Evolutionary conservation across 208 protist species (phyloP), one percentile per base, ranked within the genome.

Genomic region (Crithidia brevicula): DNA sequence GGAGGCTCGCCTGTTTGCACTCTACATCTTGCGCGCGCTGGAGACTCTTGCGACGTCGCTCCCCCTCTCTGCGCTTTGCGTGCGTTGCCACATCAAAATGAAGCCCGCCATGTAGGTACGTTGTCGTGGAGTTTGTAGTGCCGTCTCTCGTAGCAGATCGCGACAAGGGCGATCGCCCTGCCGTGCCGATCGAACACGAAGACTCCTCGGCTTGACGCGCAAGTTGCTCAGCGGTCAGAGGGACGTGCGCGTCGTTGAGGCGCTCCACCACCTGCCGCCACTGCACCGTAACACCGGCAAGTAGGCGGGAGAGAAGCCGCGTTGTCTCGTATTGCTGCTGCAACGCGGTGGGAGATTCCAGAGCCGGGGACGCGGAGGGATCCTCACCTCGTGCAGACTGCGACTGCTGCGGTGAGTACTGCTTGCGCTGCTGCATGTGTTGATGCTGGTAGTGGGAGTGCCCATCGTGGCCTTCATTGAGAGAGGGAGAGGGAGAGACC

Each of bases 241-340:
- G 57, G 5, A 63, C 43, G 16, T 42, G n/a, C 13, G 57, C 25
- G 28, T 51, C 42, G 38, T 52, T 28, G 22, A 74, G 68, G n/a
- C 67, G 58, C 27, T 30, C 31, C 52, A 74, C 56, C 10, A 74
- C 68, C 23, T 63, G 25, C 9, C 43, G 52, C 68, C 68, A 74
- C 53, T 67, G 51, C 23, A 74, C 25, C 31, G 60, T 74, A 18
- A 74, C 40, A n/a, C 68, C 68, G 15, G 60, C 68, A 22, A 74
- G 43, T 3, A 74, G 60, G 22, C 60, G 68, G 6, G 68, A 58
- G 4, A 74, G 51, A 4, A 67, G 7, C 3, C 45, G 68, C n/a
- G 51, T 67, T 20, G 60, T 74, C 10, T 67, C 68, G 47, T 40
- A 47, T 34, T 74, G 59, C 34, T 62, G 52, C 18, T 53, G 68